Evolutionary conservation across 192 early-diverging fungal genomes (phyloP).

Genomic region (Radiomyces spectabilis): DNA sequence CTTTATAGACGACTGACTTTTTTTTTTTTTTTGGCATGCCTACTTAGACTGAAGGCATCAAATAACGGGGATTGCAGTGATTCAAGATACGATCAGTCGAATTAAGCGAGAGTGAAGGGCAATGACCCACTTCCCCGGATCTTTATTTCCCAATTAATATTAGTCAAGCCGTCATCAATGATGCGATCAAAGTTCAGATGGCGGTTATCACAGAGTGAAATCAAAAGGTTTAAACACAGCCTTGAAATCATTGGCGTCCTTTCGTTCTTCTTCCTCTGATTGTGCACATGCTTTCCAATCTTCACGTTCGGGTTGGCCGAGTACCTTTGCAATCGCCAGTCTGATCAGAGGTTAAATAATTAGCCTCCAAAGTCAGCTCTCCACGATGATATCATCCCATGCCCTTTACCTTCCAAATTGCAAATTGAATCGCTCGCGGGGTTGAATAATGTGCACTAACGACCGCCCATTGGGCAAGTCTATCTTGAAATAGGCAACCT

Average conservation of each 20-base stretch:
- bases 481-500: constrained; percentile 41
- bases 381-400: too few relatives aligned
- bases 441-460: constrained; percentile 36
- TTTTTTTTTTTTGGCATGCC: background rate
- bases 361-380: background rate
- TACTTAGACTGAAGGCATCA: background rate
- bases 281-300: constrained; percentile 78
- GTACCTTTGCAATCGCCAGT: constrained; percentile 53
- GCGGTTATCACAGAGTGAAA: constrained; percentile 20
- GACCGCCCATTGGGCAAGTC: constrained; percentile 43
- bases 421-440: constrained; percentile 51
- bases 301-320: constrained; percentile 61
- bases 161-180: background rate
- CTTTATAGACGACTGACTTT: background rate
- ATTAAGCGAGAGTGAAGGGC: too few relatives aligned
- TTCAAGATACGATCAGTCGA: background rate
- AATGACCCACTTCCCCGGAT: too few relatives aligned
- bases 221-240: constrained; percentile 36
- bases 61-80: background rate
- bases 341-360: constrained; percentile 17
- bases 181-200: background rate
- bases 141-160: too few relatives aligned
- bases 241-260: constrained; percentile 31
- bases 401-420: constrained; percentile 68
- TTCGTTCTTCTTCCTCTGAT: constrained; percentile 53